These are phyloP conservation scores for Ramaria rubella DNA, from an alignment of 768 basidiomycete genomes.

Conservation along the genomic window DNA sequence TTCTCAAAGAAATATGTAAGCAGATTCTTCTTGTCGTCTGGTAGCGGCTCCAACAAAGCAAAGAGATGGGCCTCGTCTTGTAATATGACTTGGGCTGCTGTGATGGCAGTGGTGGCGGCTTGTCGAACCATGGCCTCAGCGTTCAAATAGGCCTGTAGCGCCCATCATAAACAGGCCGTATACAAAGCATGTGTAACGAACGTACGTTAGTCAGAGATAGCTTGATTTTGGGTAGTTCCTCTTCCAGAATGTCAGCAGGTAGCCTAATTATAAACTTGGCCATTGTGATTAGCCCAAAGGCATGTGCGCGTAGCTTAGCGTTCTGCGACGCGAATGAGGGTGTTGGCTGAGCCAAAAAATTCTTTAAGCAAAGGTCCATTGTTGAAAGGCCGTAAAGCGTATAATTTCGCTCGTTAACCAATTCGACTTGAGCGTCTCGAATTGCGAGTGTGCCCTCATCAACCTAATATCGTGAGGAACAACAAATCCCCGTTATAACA, in stretches of 20 bases:
- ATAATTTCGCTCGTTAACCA: slow-evolving; percentile 60
- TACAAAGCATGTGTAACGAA: neutral
- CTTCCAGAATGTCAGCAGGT: slow-evolving; percentile 79
- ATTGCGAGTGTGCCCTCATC: slow-evolving; percentile 78
- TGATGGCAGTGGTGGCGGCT: slow-evolving; percentile 74
- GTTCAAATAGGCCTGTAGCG: slow-evolving; percentile 8
- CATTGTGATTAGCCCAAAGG: slow-evolving; percentile 77
- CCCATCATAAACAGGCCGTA: slow-evolving; percentile 6
- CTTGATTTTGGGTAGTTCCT: slow-evolving; percentile 75
- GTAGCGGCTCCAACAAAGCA: slow-evolving; percentile 68
- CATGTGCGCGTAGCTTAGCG: slow-evolving; percentile 59
- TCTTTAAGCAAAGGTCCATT: slow-evolving; percentile 63
- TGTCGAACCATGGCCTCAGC: slow-evolving; percentile 57
- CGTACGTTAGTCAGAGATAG: slow-evolving; percentile 62
- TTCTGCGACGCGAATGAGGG: slow-evolving; percentile 40
- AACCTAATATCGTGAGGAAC: slow-evolving; percentile 42
- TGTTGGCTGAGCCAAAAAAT: slow-evolving; percentile 51
- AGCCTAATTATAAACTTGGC: slow-evolving; percentile 78
- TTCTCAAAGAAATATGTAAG: slow-evolving; percentile 88
- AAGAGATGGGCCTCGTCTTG: slow-evolving; percentile 82
- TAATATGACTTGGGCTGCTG: slow-evolving; percentile 76
- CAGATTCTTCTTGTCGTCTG: slow-evolving; percentile 88
- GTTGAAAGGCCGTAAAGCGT: slow-evolving; percentile 83
- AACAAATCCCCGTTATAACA: neutral
- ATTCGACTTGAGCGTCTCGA: slow-evolving; percentile 44